A percentile compares a stretch with the other conserved stretches of the same genome.
phyloP scores from a whole-genome alignment of 2,329 filamentous ascomycete genomes.

The Penicillium sp. region DNA sequence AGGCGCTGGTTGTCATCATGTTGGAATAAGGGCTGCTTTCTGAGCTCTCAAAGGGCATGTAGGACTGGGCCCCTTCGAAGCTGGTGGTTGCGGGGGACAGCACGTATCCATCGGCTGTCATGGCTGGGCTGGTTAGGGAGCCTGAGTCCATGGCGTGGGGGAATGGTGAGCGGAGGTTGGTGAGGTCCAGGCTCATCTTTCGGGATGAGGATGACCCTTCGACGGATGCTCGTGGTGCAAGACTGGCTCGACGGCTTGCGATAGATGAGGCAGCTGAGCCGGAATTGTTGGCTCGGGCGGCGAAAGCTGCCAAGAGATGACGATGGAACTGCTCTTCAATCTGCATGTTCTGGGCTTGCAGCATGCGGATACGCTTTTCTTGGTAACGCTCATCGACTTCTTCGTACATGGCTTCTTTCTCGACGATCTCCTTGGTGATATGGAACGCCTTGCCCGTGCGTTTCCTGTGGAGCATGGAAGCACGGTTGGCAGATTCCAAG shows the following conservation, averaged over 20 bases:
- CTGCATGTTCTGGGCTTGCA: slow-evolving; percentile 40
- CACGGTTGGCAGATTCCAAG: slow-evolving; percentile 80
- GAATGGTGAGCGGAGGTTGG: slow-evolving; percentile 29
- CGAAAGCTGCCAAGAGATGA: slow-evolving; percentile 39
- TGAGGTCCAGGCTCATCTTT: slow-evolving; percentile 40
- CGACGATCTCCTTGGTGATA: slow-evolving; percentile 82
- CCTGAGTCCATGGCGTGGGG: slow-evolving; percentile 24
- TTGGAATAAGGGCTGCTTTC: slow-evolving; percentile 22
- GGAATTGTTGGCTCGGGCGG: slow-evolving; percentile 21
- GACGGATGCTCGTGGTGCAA: slow-evolving; percentile 28
- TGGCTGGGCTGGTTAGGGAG: slow-evolving; percentile 28
- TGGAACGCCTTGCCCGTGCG: slow-evolving; percentile 79
- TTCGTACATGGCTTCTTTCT: slow-evolving; percentile 94
- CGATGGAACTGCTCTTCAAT: slow-evolving; percentile 40
- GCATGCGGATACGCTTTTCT: slow-evolving; percentile 41
- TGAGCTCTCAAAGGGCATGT: slow-evolving; percentile 22
- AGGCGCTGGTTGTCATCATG: slow-evolving; percentile 17
- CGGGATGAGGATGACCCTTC: slow-evolving; percentile 23
- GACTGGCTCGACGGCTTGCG: slow-evolving; percentile 29
- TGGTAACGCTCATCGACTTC: slow-evolving; percentile 78
- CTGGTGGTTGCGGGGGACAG: slow-evolving; percentile 26
- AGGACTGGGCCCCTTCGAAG: slow-evolving; percentile 24
- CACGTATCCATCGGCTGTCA: slow-evolving; percentile 23
- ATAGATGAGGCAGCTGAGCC: slow-evolving; percentile 19
- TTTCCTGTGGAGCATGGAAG: slow-evolving; percentile 87